Conservation (phyloP, 2,329 filamentous ascomycete genomes). For the Penicillium frequentans region DNA sequence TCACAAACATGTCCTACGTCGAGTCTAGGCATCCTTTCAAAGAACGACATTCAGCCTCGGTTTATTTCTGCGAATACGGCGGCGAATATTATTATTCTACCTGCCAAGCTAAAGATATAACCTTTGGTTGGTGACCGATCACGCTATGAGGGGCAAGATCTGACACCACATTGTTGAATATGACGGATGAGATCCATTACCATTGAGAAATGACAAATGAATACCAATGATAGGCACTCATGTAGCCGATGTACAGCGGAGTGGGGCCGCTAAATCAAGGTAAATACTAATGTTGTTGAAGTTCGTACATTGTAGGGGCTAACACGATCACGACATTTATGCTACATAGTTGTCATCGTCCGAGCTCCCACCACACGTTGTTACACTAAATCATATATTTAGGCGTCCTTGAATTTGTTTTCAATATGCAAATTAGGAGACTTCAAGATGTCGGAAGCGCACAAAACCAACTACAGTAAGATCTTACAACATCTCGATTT, state of each 20-base stretch:
- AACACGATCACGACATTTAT: slow-evolving; percentile 10
- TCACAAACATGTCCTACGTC: too few relatives aligned
- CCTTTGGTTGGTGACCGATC: not conserved
- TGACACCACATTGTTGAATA: not conserved
- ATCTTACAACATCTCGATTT: not conserved
- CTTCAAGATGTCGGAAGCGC: not conserved
- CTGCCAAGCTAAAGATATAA: too few relatives aligned
- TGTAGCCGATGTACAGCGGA: not conserved
- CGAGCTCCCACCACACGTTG: not conserved
- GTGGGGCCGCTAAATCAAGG: not conserved
- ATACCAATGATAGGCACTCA: not conserved
- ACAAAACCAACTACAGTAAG: not conserved
- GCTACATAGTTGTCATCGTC: slow-evolving; percentile 9
- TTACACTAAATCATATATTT: too few relatives aligned
- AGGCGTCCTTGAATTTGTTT: too few relatives aligned
- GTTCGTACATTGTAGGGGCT: not conserved
- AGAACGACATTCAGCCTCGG: too few relatives aligned
- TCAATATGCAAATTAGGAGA: too few relatives aligned
- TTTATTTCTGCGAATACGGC: too few relatives aligned
- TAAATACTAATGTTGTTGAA: not conserved
- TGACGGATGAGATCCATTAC: not conserved
- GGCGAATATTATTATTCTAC: too few relatives aligned
- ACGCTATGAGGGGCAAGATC: not conserved
- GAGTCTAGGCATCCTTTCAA: too few relatives aligned
- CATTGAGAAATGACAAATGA: not conserved